Evolutionary conservation across 257 asterid genomes (phyloP), one percentile per base, ranked within the genome.

Genomic region (Nyctanthes arbortristis): DNA sequence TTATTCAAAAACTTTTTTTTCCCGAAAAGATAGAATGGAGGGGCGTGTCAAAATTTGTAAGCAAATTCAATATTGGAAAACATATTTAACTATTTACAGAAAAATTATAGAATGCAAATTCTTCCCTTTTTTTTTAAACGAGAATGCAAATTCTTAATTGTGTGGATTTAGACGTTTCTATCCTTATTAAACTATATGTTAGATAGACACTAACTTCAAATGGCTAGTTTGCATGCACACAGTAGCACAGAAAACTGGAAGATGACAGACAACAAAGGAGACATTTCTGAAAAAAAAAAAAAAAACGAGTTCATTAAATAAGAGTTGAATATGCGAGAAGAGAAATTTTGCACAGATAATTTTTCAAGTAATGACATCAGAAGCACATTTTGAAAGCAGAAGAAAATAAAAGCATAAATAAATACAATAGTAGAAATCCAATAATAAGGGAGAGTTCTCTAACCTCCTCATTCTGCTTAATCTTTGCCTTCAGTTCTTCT

Each of bases 381-480:
- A 9, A 22, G 59, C 14, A 52, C 4, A 2, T 22, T 14, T 14
- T 33, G 25, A 29, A 36, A 31, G 32, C 16, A 66, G 12, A 13
- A 7, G 33, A n/a, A 49, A 35, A 63, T 16, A 49, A 71, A 27
- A 62, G 11, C 24, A 16, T 7, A 33, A 1, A 40, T 39, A 56
- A 37, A 35, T 31, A 71, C 43, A 55, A 22, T 11, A 57, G 30
- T 63, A 37, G 22, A 20, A 40, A 16, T 22, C 52, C 14, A 64
- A 49, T 67, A 30, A 9, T 40, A 73, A 62, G 72, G 20, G 32
- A 25, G 66, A 58, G 43, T 28, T 37, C 35, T 61, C 84, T 75
- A 70, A 94, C 99, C 92, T 89, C 97, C 80, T 91, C 96, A 11
- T 79, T 90, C 36, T 75, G 81, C 81, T 82, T 84, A 16, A 88